Conservation (phyloP, 768 basidiomycete genomes). For the Amanita thiersii region DNA sequence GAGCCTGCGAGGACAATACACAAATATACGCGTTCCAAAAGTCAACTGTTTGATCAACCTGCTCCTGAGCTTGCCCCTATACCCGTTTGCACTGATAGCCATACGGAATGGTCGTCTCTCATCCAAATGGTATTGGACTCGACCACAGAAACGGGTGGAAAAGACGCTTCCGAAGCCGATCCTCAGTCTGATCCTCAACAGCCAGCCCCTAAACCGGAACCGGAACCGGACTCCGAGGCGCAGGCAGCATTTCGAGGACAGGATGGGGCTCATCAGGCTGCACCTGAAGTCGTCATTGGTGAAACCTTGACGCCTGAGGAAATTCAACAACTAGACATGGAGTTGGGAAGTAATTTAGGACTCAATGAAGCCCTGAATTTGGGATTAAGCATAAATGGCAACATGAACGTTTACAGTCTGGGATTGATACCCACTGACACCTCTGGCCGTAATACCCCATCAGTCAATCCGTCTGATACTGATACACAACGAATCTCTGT, state of each 20-base stretch:
- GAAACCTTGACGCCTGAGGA: slow-evolving; percentile 22
- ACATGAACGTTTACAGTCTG: slow-evolving; percentile 32
- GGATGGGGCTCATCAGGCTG: slow-evolving; percentile 6
- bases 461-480: slow-evolving; percentile 28
- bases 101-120: slow-evolving; percentile 6
- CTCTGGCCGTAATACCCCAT: slow-evolving; percentile 28
- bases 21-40: slow-evolving; percentile 1
- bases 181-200: slow-evolving; percentile 6
- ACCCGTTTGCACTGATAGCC: slow-evolving; percentile 14
- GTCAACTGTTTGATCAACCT: slow-evolving; percentile 11
- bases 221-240: not conserved
- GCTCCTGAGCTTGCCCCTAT: slow-evolving; percentile 25
- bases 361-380: slow-evolving; percentile 30
- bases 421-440: slow-evolving; percentile 22
- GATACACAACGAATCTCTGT: slow-evolving; percentile 19
- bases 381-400: slow-evolving; percentile 25
- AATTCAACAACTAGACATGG: slow-evolving; percentile 24
- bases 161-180: slow-evolving; percentile 2
- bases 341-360: slow-evolving; percentile 28
- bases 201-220: slow-evolving; percentile 1
- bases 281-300: slow-evolving; percentile 17
- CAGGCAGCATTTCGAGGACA: not conserved
- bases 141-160: slow-evolving; percentile 17
- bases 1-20: slow-evolving; percentile 7
- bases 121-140: slow-evolving; percentile 5